Base-by-base conservation (phyloP, 2,329 filamentous ascomycete genomes). In the Helminthosporium solani region DNA sequence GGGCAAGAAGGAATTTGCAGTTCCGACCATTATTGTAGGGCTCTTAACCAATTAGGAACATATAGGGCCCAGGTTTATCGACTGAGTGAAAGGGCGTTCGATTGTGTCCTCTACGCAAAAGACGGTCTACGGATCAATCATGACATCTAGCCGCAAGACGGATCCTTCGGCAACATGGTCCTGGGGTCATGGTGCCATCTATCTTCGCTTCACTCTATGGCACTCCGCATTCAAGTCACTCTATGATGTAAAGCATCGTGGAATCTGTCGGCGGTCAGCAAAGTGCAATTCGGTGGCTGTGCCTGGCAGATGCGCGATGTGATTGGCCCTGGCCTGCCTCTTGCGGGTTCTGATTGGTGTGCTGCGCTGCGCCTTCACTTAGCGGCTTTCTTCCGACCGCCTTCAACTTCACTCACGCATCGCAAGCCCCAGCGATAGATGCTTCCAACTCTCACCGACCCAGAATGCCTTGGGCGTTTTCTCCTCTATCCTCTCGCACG, bases 401-500 rank as follows among this genome's bases (percentile, higher is more conserved):
- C 33, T 21, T 21, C 15, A 19, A 25, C 36, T 25, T 39, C 36
- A 28, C 7, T 21, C 14, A 12, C 14, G 14, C 28, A 31, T 31
- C 14, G 20, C 34, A 37, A 12, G 34, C 33, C 33, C 33, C 16
- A 20, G 33, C 18, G 15, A 20, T 14, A 35, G 15, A 20, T 14
- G 3, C 18, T 23, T 36, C 28, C 37, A 37, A 40, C 38, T 42
- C 50, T 51, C 54, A 57, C 52, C 52, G 56, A 54, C 40, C 4
- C 19, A 46, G 25, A 15, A 38, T 46, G 50, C 42, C 47, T 50
- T 43, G 25, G 27, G 23, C 28, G 20, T 28, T 42, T 37, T 28
- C 40, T 20, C 41, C 21, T 35, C 31, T 25, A 41, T 37, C 9
- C 25, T 44, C 37, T 34, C 25, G 18, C 25, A 21, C 46, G 34